These are phyloP conservation scores for Paracoccidioides brasiliensis DNA, from an alignment of 2,329 filamentous ascomycete species.

Conservation along the genomic window DNA sequence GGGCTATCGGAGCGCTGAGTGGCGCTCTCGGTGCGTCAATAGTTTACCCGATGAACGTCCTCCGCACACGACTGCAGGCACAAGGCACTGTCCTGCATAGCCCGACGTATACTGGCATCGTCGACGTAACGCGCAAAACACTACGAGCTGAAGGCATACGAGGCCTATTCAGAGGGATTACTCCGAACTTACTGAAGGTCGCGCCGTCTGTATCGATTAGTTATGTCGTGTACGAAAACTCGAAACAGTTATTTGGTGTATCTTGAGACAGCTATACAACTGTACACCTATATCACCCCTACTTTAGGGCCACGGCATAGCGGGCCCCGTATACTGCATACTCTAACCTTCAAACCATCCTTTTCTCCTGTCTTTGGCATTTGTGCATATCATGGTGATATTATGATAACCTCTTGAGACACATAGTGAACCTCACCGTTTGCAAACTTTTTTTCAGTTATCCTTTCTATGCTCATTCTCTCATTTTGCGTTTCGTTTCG, in stretches of 20 bases:
- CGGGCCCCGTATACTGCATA: neutral
- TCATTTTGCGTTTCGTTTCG: neutral
- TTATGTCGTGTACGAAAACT: slow-evolving; percentile 85
- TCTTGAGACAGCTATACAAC: slow-evolving; percentile 20
- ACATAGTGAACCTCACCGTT: neutral
- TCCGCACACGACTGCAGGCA: slow-evolving; percentile 82
- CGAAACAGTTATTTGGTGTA: slow-evolving; percentile 55
- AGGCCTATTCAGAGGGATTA: slow-evolving; percentile 87
- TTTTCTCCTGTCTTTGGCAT: neutral
- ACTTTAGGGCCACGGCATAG: neutral
- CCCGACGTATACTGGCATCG: slow-evolving; percentile 77
- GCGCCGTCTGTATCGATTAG: slow-evolving; percentile 91
- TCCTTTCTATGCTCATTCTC: neutral
- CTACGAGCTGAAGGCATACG: slow-evolving; percentile 67
- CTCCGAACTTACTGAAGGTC: slow-evolving; percentile 91
- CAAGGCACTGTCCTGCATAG: slow-evolving; percentile 90
- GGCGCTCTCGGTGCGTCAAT: slow-evolving; percentile 86
- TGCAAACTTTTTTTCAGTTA: neutral
- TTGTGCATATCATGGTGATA: neutral
- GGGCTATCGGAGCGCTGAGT: slow-evolving; percentile 77
- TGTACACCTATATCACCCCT: neutral
- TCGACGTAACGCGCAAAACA: slow-evolving; percentile 77
- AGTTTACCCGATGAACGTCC: slow-evolving; percentile 88
- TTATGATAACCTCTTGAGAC: neutral
- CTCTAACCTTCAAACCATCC: neutral